A percentile compares a stretch with the other conserved stretches of the same genome.
phyloP scores from a whole-genome alignment of 2,329 filamentous ascomycete genomes.

The Hymenoscyphus occultus region DNA sequence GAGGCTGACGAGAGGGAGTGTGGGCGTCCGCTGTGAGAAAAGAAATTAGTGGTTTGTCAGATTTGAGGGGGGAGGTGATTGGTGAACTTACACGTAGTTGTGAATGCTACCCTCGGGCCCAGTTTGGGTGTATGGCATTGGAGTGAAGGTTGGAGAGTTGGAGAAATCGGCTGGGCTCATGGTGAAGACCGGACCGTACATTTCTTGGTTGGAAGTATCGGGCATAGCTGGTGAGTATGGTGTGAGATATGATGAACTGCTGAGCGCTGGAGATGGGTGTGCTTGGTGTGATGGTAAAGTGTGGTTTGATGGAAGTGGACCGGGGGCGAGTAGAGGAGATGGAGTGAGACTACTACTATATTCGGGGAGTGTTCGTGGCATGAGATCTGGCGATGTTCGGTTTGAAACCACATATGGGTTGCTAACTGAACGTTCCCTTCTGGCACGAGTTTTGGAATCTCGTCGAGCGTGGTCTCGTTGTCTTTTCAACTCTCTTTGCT shows the following conservation, averaged over 20 bases:
- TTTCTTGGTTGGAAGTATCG: slow-evolving; percentile 22
- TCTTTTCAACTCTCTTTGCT: slow-evolving; percentile 60
- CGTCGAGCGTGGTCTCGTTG: slow-evolving; percentile 58
- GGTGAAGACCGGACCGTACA: slow-evolving; percentile 34
- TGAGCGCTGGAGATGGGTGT: slow-evolving; percentile 29
- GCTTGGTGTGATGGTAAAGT: slow-evolving; percentile 9
- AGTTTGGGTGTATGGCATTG: slow-evolving; percentile 30
- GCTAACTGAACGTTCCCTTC: slow-evolving; percentile 42
- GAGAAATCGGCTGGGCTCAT: slow-evolving; percentile 23
- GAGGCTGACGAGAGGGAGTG: slow-evolving; percentile 34
- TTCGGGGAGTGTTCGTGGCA: slow-evolving; percentile 33
- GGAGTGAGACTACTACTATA: slow-evolving; percentile 33
- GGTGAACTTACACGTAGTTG: slow-evolving; percentile 27
- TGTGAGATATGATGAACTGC: slow-evolving; percentile 31
- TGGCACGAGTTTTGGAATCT: slow-evolving; percentile 55
- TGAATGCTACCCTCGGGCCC: slow-evolving; percentile 27
- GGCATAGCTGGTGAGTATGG: slow-evolving; percentile 31
- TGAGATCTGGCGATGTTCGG: slow-evolving; percentile 34
- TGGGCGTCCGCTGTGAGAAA: slow-evolving; percentile 24
- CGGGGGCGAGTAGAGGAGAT: slow-evolving; percentile 34
- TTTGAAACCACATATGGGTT: slow-evolving; percentile 36
- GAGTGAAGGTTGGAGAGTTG: slow-evolving; percentile 28
- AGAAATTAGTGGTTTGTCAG: slow-evolving; percentile 11
- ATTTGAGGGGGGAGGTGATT: not conserved
- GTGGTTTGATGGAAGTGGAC: slow-evolving; percentile 19